Percentiles rank a stretch among this genome's conserved stretches.
These are phyloP conservation scores for Coniochaeta sp. DNA, from an alignment of 2,329 filamentous ascomycete species.

Conservation along the genomic window DNA sequence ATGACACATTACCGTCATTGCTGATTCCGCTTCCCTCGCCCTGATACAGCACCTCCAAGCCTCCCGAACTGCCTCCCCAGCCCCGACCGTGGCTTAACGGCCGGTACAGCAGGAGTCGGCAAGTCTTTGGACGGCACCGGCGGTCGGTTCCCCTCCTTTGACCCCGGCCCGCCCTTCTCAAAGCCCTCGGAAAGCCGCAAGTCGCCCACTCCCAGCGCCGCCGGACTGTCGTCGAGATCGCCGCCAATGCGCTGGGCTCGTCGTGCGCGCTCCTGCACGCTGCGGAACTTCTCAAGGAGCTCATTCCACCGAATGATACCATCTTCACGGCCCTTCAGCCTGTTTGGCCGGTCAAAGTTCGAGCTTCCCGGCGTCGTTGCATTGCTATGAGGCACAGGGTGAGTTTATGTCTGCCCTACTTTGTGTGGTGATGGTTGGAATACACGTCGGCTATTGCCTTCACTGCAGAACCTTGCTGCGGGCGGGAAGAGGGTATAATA, in stretches of 20 bases:
- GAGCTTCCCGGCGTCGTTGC: conserved; percentile 40
- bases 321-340: conserved; percentile 77
- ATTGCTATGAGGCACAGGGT: conserved; percentile 29
- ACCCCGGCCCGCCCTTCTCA: conserved; percentile 22
- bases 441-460: conserved; percentile 21
- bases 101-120: conserved; percentile 31
- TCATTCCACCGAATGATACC: conserved; percentile 85
- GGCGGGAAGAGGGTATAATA: conserved; percentile 20
- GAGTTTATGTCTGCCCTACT: conserved; percentile 13
- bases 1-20: conserved; percentile 13
- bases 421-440: conserved; percentile 10
- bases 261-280: conserved; percentile 79
- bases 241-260: conserved; percentile 56
- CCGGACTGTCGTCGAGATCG: conserved; percentile 37
- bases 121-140: conserved; percentile 43
- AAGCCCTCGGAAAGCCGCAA: conserved; percentile 32
- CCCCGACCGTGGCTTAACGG: conserved; percentile 52
- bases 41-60: conserved; percentile 62
- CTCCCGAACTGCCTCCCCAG: conserved; percentile 63
- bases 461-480: conserved; percentile 20
- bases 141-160: conserved; percentile 32
- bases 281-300: conserved; percentile 87
- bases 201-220: conserved; percentile 29
- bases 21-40: conserved; percentile 48
- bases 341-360: conserved; percentile 64